A percentile compares a stretch with the other conserved stretches of the same genome.
Evolutionary conservation across 306 rosid genomes (phyloP).

Genomic region (Gleditsia sinensis): DNA sequence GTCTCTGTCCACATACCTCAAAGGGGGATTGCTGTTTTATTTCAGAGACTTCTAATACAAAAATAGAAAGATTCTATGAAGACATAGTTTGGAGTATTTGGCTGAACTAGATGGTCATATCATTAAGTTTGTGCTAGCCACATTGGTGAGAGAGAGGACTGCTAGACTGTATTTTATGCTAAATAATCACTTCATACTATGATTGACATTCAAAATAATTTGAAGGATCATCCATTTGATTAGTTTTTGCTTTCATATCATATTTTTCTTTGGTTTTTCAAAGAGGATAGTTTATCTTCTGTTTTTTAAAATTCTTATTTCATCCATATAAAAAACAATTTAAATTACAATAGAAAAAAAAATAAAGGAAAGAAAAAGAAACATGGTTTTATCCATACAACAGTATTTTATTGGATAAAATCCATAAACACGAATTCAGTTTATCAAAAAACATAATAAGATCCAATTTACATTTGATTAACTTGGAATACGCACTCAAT

Average conservation of each 20-base stretch:
- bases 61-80: not conserved
- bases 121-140: too few relatives aligned
- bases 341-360: not conserved
- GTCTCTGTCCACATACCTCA: not conserved
- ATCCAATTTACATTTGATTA: not conserved
- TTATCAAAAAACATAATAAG: not conserved
- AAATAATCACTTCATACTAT: not conserved
- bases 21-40: not conserved
- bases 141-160: not conserved
- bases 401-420: not conserved
- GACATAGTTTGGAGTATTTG: not conserved
- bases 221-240: not conserved
- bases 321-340: not conserved
- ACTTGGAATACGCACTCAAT: not conserved
- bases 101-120: not conserved
- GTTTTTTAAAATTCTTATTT: not conserved
- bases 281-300: not conserved
- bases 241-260: not conserved
- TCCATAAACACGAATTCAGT: not conserved
- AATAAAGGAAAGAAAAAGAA: not conserved
- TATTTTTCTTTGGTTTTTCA: not conserved
- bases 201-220: not conserved
- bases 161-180: not conserved
- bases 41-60: not conserved
- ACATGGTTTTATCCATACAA: not conserved